Base-by-base conservation (phyloP, 371 early-diverging fungal genomes). In the Dinochytrium kinnereticum region DNA sequence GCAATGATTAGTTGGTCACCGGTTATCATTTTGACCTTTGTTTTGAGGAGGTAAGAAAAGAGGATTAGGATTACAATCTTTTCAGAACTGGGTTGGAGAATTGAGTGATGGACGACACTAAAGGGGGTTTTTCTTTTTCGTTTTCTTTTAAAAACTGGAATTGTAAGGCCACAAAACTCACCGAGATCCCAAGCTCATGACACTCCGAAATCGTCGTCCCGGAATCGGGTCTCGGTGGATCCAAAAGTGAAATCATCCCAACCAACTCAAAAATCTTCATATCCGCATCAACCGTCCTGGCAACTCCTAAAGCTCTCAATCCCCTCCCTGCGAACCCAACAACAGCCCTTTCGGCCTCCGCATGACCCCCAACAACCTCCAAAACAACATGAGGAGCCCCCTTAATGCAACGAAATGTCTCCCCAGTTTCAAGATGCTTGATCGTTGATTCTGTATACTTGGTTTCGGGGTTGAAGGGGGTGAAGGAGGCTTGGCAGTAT, bases 361-460 rank as follows among this genome's bases (percentile, higher is more conserved):
- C 85, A 80, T 92, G 87, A 33, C 91, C 92, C 64, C 93, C 92
- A 15, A 88, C 90, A 38, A 95, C 85, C 59, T 85, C 82, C 50
- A 91, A 81, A 66, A 96, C 94, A 21, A 95, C 96, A 73, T 96
- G 96, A 21, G 96, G 96, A 10, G 96, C 96, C 69, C 96, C 96
- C 85, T 96, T 96, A 74, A 94, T 93, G 33, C 92, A 92, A 75
- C 91, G 86, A 83, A 93, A 96, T 21, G 80, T 82, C 67, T 85
- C 86, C 38, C 82, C 87, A 33, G 86, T 70, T 3, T 81, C 80
- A 39, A 83, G 81, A 71, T 90, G 87, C 39, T 80, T 77, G 61
- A 95, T 88, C 0, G 91, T 92, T 36, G 95, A 94, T 79, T 92
- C 92, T 26, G 95, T 93, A 82, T 92, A 88, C 78, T 96, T 96